Percentiles rank a stretch among this genome's conserved stretches.
Evolutionary conservation across 2,329 filamentous ascomycete genomes (phyloP).

Genomic region (Xylaria sp.): DNA sequence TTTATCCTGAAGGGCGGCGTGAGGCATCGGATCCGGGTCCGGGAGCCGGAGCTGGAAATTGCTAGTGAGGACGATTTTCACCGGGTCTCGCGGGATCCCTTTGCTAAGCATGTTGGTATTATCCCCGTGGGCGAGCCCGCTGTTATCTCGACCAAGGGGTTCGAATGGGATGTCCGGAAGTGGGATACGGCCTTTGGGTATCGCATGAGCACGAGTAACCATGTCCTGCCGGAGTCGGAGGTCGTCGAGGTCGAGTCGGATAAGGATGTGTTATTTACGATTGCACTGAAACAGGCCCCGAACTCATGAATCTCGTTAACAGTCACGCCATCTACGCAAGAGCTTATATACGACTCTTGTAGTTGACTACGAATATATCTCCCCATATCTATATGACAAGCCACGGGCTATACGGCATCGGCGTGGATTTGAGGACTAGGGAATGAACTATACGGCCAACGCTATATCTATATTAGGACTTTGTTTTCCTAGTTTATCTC

Average conservation of each 20-base stretch:
- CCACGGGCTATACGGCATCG: not conserved
- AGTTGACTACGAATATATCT: not conserved
- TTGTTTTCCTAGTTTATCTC: not conserved
- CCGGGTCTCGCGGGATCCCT: conserved; percentile 48
- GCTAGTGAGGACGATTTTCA: too few species aligned
- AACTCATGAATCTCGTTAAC: not conserved
- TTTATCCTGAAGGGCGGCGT: conserved; percentile 70
- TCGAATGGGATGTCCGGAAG: conserved; percentile 88
- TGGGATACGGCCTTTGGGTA: conserved; percentile 82
- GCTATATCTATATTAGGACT: not conserved
- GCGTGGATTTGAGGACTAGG: too few species aligned
- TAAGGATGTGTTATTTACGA: conserved; percentile 74
- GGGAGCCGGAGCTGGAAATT: conserved; percentile 44
- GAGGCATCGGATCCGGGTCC: conserved; percentile 70
- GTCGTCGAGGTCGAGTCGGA: conserved; percentile 68
- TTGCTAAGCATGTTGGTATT: conserved; percentile 84
- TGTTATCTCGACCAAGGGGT: conserved; percentile 76
- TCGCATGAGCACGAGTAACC: conserved; percentile 80
- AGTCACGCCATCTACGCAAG: not conserved
- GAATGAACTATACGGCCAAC: not conserved
- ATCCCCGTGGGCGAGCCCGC: conserved; percentile 82
- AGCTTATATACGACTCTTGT: not conserved
- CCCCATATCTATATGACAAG: not conserved
- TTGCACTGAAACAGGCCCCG: conserved; percentile 58
- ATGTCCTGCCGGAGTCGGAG: conserved; percentile 64